Evolutionary conservation across 306 rosid species (phyloP), one percentile per base, ranked within the genome.

Genomic region (Lagenaria siceraria): DNA sequence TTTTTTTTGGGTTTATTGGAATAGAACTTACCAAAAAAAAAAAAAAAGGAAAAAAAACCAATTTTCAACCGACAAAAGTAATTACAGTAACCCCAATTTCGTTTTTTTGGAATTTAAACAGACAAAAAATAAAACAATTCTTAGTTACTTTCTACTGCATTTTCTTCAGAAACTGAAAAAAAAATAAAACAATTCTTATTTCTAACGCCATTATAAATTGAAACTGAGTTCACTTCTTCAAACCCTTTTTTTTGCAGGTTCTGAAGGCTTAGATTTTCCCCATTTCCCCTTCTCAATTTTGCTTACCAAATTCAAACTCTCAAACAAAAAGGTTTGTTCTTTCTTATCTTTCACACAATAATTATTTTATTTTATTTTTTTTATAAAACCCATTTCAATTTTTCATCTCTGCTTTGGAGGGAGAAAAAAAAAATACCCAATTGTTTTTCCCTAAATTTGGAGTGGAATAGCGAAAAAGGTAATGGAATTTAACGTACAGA

Each of bases 201-300:
- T 27, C 7, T 33, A 21, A 55, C 31, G 78, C 66, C 66, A 75
- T 52, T 75, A 54, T n/a, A 75, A 53, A 76, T 76, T 15, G 15
- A 55, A 56, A 54, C 53, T 0, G 13, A 42, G 19, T 36, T 83
- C 48, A 38, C 55, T 33, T 77, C 5, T 71, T 13, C 68, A 52
- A 74, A 55, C 38, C 40, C 51, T 11, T 77, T 73, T 15, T 70
- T 73, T 22, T 71, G 77, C 83, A 43, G 69, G 21, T 27, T 12
- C 18, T 29, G 22, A 9, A n/a, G 48, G 55, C 24, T 25, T 6
- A 55, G 72, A 75, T 78, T 85, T 76, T 82, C 61, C 74, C 29
- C 64, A 62, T 10, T 76, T 69, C 7, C 54, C 31, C 62, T 51
- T 25, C 61, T 11, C 43, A 65, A 78, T 80, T 18, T 51, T 29